Evolutionary conservation across 257 asterid genomes (phyloP), one percentile per base, ranked within the genome.

Genomic region (Henckelia pumila): DNA sequence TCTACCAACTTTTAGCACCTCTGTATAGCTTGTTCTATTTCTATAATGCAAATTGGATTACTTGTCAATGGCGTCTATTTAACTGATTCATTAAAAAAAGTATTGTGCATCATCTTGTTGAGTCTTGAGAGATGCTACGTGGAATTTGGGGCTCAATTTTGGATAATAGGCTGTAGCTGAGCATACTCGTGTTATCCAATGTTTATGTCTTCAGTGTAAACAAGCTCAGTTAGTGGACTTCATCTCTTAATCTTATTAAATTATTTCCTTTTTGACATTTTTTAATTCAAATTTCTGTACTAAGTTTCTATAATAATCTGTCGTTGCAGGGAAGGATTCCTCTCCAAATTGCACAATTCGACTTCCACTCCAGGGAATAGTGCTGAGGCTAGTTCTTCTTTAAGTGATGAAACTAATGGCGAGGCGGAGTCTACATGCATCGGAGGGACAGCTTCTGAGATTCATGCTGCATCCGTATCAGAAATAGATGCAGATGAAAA

Each of bases 291-390:
- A 47, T 47, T 47, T 47, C 55, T 40, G 20, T 67, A 65, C 20
- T 33, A 37, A 37, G 58, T 35, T 60, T 28, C 23, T 6, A 28
- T 71, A 53, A 22, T 22, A 28, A 20, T 40, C 47, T 72, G 58
- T 35, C 72, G 62, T 56, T 78, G 53, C 87, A 91, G 99, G 83
- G 97, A 86, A 76, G 99, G 84, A 67, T 86, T 91, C 74, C 84
- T 85, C 63, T 88, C 96, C 63, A 86, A 82, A 79, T 58, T 82
- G 82, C 92, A 78, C 65, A 78, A 52, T 69, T 69, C 81, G 69
- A 71, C 77, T 59, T 68, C 75, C 37, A 60, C 73, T 63, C 79
- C 81, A 19, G 70, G 47, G 37, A 74, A 76, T 64, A 74, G 24
- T 62, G 44, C 67, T 23, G 83, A 64, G 68, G 58, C 68, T 23